Base-by-base conservation (phyloP, 176 grass and related monocot species). In the Bothriochloa decipiens region DNA sequence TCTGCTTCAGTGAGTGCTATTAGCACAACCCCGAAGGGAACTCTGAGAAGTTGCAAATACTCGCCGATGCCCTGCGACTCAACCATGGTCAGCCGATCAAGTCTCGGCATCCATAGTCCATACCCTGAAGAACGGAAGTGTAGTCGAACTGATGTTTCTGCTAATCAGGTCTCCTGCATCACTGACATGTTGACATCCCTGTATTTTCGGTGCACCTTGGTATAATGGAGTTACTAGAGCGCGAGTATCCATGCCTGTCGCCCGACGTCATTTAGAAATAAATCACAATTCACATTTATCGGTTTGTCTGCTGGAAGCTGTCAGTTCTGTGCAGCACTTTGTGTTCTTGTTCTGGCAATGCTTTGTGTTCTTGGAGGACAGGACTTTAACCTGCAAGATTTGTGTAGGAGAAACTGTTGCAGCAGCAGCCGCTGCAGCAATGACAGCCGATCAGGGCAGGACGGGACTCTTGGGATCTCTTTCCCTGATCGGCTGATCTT, bases 1-100 rank as follows among this genome's bases (percentile, higher is more conserved):
- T 92, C 90, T 99, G 97, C 88, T 99, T 96, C 80, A 92, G 91
- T 57, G 91, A 96, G 80, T 99, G 97, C 85, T 99, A 94, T 84
- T 99, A 87, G 85, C 76, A 84, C 63, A 63, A 58, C 70, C 46
- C 77, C 41, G 68, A 73, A 82, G 41, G 17, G 20, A 74, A 22
- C 47, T 79, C 28, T 20, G 15, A 67, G 81, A 47, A 41, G 61
- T 57, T 79, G 61, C 74, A 83, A 63, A 80, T 73, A 52, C 66
- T 64, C n/a, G 25, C 23, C 18, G 57, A 65, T 77, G 83, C 5
- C 67, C 83, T 22, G 62, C 23, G 49, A 68, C 61, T 74, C 11
- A 49, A 27, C 45, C 11, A 8, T 11, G 20, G 29, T 8, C 10
- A 15, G 29, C 16, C 1, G 13, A 60, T 84, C 20, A 13, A 62